Conservation (phyloP, 148 eudicot species). For the Vaccinium macrocarpon region DNA sequence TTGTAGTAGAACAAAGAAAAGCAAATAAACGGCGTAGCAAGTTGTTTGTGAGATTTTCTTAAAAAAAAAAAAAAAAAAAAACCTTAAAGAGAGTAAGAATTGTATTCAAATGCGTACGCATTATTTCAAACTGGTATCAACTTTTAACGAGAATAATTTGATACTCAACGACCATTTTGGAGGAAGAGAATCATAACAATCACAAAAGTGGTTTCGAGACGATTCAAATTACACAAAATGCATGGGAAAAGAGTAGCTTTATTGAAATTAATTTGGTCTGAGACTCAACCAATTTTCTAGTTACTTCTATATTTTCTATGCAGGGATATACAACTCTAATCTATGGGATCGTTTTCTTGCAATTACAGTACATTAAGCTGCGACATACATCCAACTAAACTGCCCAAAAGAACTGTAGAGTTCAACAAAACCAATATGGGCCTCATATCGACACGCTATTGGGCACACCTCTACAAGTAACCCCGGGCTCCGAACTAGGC, state of each 20-base stretch:
- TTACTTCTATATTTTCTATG: neutral
- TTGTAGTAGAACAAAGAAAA: neutral
- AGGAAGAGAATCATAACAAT: neutral
- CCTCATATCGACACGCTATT: slow-evolving; percentile 82
- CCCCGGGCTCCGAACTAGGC: slow-evolving; percentile 88
- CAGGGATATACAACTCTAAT: neutral
- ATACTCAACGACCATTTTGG: neutral
- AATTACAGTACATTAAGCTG: neutral
- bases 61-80: too few relatives aligned
- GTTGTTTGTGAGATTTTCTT: neutral
- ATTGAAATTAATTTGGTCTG: neutral
- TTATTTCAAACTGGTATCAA: neutral
- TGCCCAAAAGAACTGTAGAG: neutral
- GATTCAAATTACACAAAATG: neutral
- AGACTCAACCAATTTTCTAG: neutral
- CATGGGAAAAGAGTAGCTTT: neutral
- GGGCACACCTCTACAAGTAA: slow-evolving; percentile 93
- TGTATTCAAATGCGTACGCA: neutral
- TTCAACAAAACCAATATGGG: neutral
- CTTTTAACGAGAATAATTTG: neutral
- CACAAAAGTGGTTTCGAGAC: neutral
- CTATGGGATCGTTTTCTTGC: neutral
- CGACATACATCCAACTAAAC: neutral
- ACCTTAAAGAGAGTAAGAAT: neutral
- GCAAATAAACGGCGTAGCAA: neutral